Evolutionary conservation across 2,329 filamentous ascomycete genomes (phyloP).

Genomic region (Cordyceps militaris): DNA sequence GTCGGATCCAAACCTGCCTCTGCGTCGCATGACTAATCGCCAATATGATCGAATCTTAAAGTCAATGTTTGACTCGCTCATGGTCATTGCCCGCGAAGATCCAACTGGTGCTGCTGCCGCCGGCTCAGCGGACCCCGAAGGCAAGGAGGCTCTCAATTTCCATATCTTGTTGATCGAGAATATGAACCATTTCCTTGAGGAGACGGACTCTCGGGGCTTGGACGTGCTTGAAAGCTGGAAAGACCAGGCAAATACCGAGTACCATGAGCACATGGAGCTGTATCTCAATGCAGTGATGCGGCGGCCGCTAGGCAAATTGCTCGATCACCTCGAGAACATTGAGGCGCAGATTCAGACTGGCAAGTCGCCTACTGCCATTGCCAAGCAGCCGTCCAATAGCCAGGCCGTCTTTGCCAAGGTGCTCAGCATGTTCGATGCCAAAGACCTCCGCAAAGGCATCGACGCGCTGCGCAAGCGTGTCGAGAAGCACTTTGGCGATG

Average conservation of each 20-base stretch:
- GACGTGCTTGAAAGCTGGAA: conserved; percentile 78
- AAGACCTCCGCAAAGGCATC: conserved; percentile 84
- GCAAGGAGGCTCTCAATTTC: conserved; percentile 95
- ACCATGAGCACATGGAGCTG: conserved; percentile 77
- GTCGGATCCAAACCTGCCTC: conserved; percentile 48
- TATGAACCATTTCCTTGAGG: conserved; percentile 95
- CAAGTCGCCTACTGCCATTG: conserved; percentile 56
- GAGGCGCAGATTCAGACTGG: conserved; percentile 62
- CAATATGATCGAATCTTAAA: conserved; percentile 86
- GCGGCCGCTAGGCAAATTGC: conserved; percentile 77
- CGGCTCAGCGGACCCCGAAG: conserved; percentile 57
- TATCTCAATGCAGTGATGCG: conserved; percentile 87
- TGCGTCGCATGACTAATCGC: conserved; percentile 73
- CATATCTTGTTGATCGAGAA: conserved; percentile 97
- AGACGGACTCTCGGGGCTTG: conserved; percentile 70
- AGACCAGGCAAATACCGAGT: conserved; percentile 67
- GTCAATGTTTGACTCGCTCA: conserved; percentile 94
- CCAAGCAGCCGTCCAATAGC: conserved; percentile 74
- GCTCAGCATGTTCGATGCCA: conserved; percentile 69
- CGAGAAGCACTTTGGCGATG: conserved; percentile 94
- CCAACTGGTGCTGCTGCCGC: conserved; percentile 39
- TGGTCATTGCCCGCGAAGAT: conserved; percentile 78
- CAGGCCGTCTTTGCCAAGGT: conserved; percentile 82
- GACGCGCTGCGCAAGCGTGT: conserved; percentile 84
- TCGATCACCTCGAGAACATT: conserved; percentile 87